phyloP scores from a whole-genome alignment of 345 rosid species.

The Excoecaria cochinchinensis region DNA sequence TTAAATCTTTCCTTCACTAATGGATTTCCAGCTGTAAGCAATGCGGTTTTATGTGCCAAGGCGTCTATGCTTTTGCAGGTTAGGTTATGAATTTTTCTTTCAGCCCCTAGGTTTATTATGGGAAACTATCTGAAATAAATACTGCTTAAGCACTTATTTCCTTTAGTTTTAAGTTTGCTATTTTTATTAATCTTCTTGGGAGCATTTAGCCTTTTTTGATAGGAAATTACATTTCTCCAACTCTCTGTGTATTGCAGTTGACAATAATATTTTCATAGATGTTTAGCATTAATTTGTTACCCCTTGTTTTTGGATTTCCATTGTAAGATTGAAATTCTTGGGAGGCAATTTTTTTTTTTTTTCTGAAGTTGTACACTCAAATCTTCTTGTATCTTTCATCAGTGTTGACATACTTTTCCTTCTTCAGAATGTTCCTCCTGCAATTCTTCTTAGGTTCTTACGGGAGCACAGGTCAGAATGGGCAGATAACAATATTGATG shows the following conservation, averaged over 20 bases:
- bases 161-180: neutral
- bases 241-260: neutral
- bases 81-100: conserved; percentile 12
- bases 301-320: neutral
- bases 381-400: neutral
- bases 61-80: conserved; percentile 99
- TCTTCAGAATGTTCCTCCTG: conserved; percentile 95
- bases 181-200: neutral
- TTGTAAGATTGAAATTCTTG: neutral
- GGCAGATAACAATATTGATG: conserved; percentile 97
- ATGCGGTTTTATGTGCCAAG: conserved; percentile 82
- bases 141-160: neutral
- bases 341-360: neutral
- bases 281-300: neutral
- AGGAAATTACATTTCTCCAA: neutral
- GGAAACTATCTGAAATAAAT: neutral
- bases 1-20: conserved; percentile 70
- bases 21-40: conserved; percentile 85
- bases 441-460: conserved; percentile 85
- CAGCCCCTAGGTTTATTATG: neutral
- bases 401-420: neutral
- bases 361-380: neutral
- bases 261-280: neutral
- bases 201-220: neutral
- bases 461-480: conserved; percentile 99